phyloP scores from a whole-genome alignment of 495 filamentous ascomycete genomes.

The Sabuloglossum arenarium region DNA sequence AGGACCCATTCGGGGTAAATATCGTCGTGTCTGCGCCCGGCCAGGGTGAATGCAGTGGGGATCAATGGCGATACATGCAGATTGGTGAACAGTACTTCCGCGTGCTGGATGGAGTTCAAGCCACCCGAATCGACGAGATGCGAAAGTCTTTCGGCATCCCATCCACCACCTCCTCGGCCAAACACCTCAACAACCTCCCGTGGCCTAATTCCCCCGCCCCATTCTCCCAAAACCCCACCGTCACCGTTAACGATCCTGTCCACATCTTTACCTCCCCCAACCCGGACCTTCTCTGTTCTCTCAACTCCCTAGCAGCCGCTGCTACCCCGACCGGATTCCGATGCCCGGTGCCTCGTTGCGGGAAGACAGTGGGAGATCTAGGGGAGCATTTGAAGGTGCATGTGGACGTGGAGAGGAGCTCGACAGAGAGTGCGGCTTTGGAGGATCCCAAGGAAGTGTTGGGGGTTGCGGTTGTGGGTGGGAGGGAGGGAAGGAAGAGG shows the following conservation, averaged over 20 bases:
- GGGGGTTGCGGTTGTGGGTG: background rate
- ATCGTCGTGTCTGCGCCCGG: background rate
- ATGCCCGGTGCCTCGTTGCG: background rate
- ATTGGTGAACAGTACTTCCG: conserved; percentile 37
- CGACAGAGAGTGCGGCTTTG: background rate
- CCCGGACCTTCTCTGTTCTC: background rate
- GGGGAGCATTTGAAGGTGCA: background rate
- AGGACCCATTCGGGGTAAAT: background rate
- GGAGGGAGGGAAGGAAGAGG: background rate
- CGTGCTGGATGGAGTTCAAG: conserved; percentile 29
- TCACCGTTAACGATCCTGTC: background rate
- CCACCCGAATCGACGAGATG: background rate
- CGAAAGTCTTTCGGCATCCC: background rate
- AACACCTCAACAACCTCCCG: background rate
- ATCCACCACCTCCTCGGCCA: background rate
- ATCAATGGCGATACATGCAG: conserved; percentile 23
- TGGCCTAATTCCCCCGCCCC: background rate
- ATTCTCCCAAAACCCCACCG: background rate
- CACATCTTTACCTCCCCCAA: background rate
- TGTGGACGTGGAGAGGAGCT: background rate
- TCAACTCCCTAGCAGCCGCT: background rate
- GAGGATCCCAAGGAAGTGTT: background rate
- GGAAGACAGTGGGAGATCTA: background rate
- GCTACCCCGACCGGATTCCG: background rate
- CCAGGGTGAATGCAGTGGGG: conserved; percentile 34